Evolutionary conservation across 495 filamentous ascomycete species (phyloP), one percentile per base, ranked within the genome.

Genomic region (Cairneyella variabilis): DNA sequence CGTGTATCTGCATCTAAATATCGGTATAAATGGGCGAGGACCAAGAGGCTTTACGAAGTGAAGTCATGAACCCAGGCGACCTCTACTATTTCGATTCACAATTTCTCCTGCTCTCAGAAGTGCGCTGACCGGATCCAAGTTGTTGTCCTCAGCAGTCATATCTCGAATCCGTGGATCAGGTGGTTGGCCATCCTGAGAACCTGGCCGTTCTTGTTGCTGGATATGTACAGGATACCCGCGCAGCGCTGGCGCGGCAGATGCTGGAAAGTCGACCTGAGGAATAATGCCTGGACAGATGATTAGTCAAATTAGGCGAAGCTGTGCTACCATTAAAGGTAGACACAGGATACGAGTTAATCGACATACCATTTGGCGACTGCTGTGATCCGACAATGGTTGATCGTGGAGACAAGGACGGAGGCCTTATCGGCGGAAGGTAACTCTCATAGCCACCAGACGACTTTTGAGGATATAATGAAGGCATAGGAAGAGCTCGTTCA

Each of bases 101-200:
- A 79, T 78, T 51, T 81, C 76, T 36, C 76, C 76, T 3, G 77
- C 77, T 42, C 63, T 71, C 2, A 81, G 61, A n/a, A 81, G 59
- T 14, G 78, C 78, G 53, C 69, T 78, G 59, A 81, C 51, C 0
- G 63, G 63, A 48, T 61, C 57, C 9, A 65, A 32, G 28, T 48
- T 51, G 11, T 53, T 41, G 17, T 59, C 57, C 20, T 32, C 52
- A 5, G 44, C 25, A 14, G 47, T 37, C 14, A 52, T 43, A 21
- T 62, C 48, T 5, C 49, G 46, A 16, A 26, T 10, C 43, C 59
- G 40, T 11, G 43, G 18, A 40, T 58, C 52, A 3, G 52, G 36
- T 4, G 28, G 28, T 22, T 43, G 40, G 18, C 23, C 40, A 12
- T 42, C 20, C 17, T 30, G 40, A 28, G 50, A 48, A 18, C 16